phyloP scores from a whole-genome alignment of 1,284 basidiomycete genomes.

The Cronartium ribicola region DNA sequence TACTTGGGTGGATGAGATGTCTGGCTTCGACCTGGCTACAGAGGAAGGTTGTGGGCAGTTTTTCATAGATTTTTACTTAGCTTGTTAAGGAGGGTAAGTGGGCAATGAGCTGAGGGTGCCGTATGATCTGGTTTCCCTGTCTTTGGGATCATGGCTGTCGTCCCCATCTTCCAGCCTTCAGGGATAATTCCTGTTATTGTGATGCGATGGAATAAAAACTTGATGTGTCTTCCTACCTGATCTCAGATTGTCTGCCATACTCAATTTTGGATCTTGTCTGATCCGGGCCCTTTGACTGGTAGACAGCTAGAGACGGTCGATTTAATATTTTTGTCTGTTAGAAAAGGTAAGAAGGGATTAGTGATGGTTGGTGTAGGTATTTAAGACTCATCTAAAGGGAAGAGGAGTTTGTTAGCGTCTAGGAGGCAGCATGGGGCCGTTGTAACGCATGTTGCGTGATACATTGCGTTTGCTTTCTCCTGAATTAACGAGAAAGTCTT shows the following conservation, averaged over 20 bases:
- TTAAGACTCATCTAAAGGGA: not conserved
- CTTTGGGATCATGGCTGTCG: not conserved
- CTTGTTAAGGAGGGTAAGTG: conserved; percentile 7
- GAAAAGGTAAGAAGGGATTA: not conserved
- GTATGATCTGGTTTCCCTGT: not conserved
- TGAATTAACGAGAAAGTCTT: not conserved
- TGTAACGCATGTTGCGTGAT: not conserved
- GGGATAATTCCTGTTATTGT: not conserved
- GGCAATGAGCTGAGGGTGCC: not conserved
- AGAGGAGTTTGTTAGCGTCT: not conserved
- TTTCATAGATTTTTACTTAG: conserved; percentile 8
- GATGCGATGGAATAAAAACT: not conserved
- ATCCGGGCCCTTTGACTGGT: not conserved
- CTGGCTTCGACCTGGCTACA: not conserved
- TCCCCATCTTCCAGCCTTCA: not conserved
- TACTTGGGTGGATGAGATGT: not conserved
- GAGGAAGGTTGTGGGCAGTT: not conserved
- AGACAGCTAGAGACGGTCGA: not conserved
- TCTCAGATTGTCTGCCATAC: not conserved
- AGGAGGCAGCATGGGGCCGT: not conserved
- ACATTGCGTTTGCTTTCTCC: not conserved
- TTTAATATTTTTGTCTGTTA: not conserved
- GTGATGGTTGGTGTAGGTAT: not conserved
- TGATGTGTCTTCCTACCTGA: not conserved
- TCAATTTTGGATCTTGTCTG: not conserved